These are phyloP conservation scores for Leccinellum luteum DNA, from an alignment of 768 basidiomycete species.

Conservation along the genomic window DNA sequence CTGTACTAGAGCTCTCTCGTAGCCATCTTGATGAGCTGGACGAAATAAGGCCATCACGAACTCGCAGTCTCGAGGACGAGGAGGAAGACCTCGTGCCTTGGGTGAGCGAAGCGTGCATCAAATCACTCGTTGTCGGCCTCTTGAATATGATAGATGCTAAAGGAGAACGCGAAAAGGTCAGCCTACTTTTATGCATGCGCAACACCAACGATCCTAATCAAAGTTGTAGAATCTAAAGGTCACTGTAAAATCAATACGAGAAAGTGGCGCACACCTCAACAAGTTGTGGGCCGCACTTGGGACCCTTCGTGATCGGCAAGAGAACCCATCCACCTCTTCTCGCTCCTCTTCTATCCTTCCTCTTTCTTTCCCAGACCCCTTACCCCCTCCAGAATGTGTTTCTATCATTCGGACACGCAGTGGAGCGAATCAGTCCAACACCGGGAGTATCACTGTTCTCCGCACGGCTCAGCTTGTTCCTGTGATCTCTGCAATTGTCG, in stretches of 20 bases:
- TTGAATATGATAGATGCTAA: slow-evolving; percentile 50
- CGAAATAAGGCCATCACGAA: slow-evolving; percentile 38
- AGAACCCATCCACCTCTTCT: slow-evolving; percentile 17
- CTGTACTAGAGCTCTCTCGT: slow-evolving; percentile 47
- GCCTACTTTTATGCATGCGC: background rate
- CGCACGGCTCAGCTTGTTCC: slow-evolving; percentile 65
- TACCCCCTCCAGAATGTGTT: slow-evolving; percentile 47
- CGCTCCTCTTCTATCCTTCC: slow-evolving; percentile 10
- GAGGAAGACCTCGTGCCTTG: slow-evolving; percentile 42
- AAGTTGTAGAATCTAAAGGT: slow-evolving; percentile 22
- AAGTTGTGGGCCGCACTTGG: slow-evolving; percentile 62
- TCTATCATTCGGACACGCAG: slow-evolving; percentile 48
- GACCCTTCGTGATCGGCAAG: slow-evolving; percentile 40
- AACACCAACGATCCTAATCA: background rate
- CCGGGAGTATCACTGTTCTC: slow-evolving; percentile 34
- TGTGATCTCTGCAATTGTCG: slow-evolving; percentile 57
- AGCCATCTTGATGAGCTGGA: slow-evolving; percentile 65
- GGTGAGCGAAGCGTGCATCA: slow-evolving; percentile 66
- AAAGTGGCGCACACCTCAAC: slow-evolving; percentile 52
- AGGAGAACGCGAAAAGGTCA: slow-evolving; percentile 38
- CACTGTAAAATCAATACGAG: slow-evolving; percentile 51
- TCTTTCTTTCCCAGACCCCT: slow-evolving; percentile 54
- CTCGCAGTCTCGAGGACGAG: slow-evolving; percentile 38
- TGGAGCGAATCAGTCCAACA: slow-evolving; percentile 28
- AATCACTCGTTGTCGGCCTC: slow-evolving; percentile 60